Conservation (phyloP, 108 stramenopile genomes). For the Bacterosira constricta region DNA sequence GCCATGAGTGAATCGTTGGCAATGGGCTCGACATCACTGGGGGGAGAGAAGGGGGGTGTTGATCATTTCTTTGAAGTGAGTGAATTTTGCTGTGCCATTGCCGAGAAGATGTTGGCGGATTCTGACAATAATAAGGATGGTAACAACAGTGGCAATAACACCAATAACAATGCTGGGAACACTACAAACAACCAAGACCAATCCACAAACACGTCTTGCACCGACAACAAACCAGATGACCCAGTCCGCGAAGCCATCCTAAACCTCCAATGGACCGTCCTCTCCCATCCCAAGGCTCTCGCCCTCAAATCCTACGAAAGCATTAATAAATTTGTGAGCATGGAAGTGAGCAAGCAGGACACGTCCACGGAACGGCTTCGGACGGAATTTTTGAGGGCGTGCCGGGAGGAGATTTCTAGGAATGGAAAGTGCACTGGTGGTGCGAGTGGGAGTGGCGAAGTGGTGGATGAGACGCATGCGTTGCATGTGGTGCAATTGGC, state of each 20-base stretch:
- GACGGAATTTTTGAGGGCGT: constrained; percentile 61
- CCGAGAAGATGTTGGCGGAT: constrained; percentile 40
- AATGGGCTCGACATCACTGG: constrained; percentile 16
- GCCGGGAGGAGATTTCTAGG: constrained; percentile 43
- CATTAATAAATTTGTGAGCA: constrained; percentile 69
- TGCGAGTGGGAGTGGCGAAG: constrained; percentile 6
- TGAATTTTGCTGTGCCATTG: constrained; percentile 80
- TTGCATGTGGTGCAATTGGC: constrained; percentile 81
- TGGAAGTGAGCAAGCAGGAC: constrained; percentile 62
- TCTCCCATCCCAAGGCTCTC: constrained; percentile 80
- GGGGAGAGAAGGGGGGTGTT: constrained; percentile 31
- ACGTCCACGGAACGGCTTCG: constrained; percentile 42
- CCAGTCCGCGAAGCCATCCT: constrained; percentile 73
- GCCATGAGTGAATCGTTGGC: constrained; percentile 61
- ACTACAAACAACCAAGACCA: constrained; percentile 17
- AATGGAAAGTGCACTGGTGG: constrained; percentile 31
- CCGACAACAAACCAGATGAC: constrained; percentile 12
- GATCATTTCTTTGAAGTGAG: constrained; percentile 76
- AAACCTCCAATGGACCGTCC: constrained; percentile 76
- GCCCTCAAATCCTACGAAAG: constrained; percentile 73
- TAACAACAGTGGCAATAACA: constrained; percentile 9
- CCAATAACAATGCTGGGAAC: not conserved
- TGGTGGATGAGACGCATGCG: constrained; percentile 67
- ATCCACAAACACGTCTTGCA: too few relatives aligned
- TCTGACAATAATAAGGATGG: constrained; percentile 20